Evolutionary conservation across 345 rosid species (phyloP).

Genomic region (Melastoma malabathricum): DNA sequence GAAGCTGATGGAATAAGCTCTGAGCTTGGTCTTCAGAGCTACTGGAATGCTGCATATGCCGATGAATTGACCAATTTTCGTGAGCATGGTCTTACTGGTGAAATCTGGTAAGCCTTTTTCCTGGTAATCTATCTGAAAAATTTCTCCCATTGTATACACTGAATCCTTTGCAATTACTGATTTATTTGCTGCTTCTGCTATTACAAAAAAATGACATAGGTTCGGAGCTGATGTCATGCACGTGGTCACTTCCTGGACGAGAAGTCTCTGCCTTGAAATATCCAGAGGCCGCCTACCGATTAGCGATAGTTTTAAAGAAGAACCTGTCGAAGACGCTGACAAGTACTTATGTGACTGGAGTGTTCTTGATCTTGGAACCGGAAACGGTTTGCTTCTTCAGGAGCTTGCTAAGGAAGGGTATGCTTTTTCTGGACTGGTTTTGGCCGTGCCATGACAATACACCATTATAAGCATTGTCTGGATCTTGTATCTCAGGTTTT

Average conservation of each 20-base stretch:
- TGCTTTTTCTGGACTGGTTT: constrained; percentile 18
- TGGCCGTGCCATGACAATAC: not conserved
- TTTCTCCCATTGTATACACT: not conserved
- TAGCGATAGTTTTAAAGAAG: constrained; percentile 28
- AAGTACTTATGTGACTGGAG: constrained; percentile 66
- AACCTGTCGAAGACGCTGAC: constrained; percentile 34
- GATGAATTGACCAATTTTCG: constrained; percentile 78
- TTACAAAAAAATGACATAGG: constrained; percentile 22
- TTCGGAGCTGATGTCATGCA: constrained; percentile 97
- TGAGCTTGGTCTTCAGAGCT: constrained; percentile 85
- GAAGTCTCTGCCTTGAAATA: constrained; percentile 52
- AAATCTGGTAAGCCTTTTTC: constrained; percentile 56
- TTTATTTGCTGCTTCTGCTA: too few relatives aligned
- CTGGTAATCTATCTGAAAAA: not conserved
- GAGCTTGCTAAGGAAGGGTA: constrained; percentile 94
- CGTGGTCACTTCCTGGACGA: constrained; percentile 77
- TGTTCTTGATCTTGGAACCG: constrained; percentile 95
- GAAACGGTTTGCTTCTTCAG: constrained; percentile 93
- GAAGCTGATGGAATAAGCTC: constrained; percentile 73
- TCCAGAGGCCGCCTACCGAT: constrained; percentile 35
- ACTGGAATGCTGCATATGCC: constrained; percentile 89
- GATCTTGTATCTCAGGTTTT: constrained; percentile 45
- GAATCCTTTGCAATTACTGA: not conserved
- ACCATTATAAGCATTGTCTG: too few relatives aligned
- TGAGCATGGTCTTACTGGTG: constrained; percentile 90